These are phyloP conservation scores for Pelargonium citronellum DNA, from an alignment of 441 rosid genomes.

Conservation along the genomic window DNA sequence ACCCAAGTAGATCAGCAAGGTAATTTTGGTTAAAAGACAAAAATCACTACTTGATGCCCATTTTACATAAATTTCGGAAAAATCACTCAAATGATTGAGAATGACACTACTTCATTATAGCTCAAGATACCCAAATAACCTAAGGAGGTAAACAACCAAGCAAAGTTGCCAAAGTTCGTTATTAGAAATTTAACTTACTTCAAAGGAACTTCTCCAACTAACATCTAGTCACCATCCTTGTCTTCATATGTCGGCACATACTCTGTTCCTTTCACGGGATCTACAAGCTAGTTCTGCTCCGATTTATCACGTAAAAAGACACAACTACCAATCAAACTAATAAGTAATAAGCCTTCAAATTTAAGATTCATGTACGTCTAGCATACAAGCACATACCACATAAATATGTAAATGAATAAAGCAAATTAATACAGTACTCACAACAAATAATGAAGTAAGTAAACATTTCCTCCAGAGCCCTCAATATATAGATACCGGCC, in stretches of 20 bases:
- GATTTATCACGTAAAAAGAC: conserved; percentile 4
- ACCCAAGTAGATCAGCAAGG: neutral
- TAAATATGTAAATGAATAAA: neutral
- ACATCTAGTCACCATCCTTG: conserved; percentile 32
- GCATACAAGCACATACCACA: neutral
- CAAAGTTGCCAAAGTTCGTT: neutral
- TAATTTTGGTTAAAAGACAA: neutral
- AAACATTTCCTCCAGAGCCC: conserved; percentile 20
- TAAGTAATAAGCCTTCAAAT: neutral
- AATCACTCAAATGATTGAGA: neutral
- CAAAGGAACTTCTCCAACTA: conserved; percentile 37
- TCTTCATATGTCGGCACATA: conserved; percentile 32
- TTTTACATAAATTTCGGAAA: neutral
- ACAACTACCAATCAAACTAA: neutral
- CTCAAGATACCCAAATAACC: neutral
- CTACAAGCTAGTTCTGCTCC: conserved; percentile 14
- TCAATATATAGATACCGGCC: conserved; percentile 19
- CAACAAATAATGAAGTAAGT: conserved; percentile 16
- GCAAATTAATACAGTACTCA: neutral
- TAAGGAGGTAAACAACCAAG: neutral
- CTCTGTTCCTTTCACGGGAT: conserved; percentile 19
- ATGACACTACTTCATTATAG: neutral
- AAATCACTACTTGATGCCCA: neutral
- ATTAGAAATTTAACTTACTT: conserved; percentile 27
- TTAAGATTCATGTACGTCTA: neutral